Percentiles rank a stretch among this genome's conserved stretches.
Evolutionary conservation across 208 protist species (phyloP).

Genomic region (Crithidia thermophila): DNA sequence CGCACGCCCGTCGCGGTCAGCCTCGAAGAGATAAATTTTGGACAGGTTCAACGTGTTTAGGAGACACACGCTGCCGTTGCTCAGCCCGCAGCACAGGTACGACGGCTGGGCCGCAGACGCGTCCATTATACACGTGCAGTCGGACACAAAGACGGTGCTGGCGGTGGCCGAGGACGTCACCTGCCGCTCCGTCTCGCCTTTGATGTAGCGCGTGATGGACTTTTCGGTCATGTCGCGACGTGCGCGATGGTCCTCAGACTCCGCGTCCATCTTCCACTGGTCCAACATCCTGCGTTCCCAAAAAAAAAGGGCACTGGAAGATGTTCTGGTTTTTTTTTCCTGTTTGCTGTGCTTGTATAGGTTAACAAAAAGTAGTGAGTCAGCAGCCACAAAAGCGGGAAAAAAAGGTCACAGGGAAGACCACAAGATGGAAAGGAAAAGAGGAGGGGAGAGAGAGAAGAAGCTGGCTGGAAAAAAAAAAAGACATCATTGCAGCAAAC

Average conservation of each 20-base stretch:
- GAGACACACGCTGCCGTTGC: conserved; percentile 63
- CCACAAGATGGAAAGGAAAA: neutral
- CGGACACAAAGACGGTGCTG: conserved; percentile 45
- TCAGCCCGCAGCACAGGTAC: conserved; percentile 67
- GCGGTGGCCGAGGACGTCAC: conserved; percentile 64
- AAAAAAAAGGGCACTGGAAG: neutral
- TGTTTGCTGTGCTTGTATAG: neutral
- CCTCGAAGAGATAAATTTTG: conserved; percentile 73
- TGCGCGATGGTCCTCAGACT: conserved; percentile 52
- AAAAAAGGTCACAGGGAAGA: neutral
- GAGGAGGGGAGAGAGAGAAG: neutral
- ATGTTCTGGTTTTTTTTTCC: neutral
- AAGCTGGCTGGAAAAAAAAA: conserved; percentile 18
- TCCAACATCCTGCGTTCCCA: conserved; percentile 19
- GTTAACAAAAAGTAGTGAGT: neutral
- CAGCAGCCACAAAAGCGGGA: neutral
- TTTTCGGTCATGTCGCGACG: conserved; percentile 57
- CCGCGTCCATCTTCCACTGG: conserved; percentile 32
- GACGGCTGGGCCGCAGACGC: conserved; percentile 28
- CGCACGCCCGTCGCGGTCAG: conserved; percentile 20
- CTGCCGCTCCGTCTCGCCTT: conserved; percentile 45
- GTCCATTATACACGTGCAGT: conserved; percentile 53
- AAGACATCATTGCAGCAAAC: neutral
- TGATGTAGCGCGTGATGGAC: conserved; percentile 47
- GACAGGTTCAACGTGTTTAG: conserved; percentile 66